Conservation (phyloP, 2,329 filamentous ascomycete genomes). For the Penicillium sp. region DNA sequence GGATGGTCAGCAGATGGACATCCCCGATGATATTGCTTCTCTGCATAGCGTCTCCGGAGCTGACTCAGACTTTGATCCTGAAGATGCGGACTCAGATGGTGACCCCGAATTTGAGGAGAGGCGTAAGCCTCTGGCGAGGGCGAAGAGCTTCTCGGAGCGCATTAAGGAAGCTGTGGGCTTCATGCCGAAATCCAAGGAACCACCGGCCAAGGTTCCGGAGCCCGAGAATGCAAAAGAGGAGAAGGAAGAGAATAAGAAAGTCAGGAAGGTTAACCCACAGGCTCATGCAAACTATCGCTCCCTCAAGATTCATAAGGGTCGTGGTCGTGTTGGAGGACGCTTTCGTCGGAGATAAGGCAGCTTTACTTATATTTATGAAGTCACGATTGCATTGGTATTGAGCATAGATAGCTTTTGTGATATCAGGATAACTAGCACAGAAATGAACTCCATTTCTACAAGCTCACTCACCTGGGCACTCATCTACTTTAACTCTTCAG, state of each 20-base stretch:
- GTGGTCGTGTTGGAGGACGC: constrained; percentile 34
- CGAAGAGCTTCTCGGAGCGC: constrained; percentile 35
- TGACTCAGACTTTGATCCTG: constrained; percentile 21
- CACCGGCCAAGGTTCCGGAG: constrained; percentile 11
- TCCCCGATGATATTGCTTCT: constrained; percentile 20
- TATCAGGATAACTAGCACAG: no score
- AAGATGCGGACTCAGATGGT: constrained; percentile 22
- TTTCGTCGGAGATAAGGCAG: constrained; percentile 33
- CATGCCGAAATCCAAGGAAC: constrained; percentile 14
- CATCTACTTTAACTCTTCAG: no score
- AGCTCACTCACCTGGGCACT: no score
- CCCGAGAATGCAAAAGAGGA: constrained; percentile 15
- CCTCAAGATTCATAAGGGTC: constrained; percentile 43
- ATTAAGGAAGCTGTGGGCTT: constrained; percentile 35
- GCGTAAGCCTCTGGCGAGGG: constrained; percentile 16
- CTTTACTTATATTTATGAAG: constrained; percentile 8
- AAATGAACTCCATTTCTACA: no score
- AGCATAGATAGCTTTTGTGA: constrained; percentile 7
- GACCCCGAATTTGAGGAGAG: constrained; percentile 29
- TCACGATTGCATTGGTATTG: constrained; percentile 20
- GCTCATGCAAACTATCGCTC: constrained; percentile 48
- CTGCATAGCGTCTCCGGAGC: constrained; percentile 28
- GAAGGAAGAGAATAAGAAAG: constrained; percentile 24
- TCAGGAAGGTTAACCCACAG: constrained; percentile 39
- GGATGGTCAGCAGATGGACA: constrained; percentile 4